Evolutionary conservation across 1,139 yeast species (phyloP).

Genomic region (Meyerozyma sp.): DNA sequence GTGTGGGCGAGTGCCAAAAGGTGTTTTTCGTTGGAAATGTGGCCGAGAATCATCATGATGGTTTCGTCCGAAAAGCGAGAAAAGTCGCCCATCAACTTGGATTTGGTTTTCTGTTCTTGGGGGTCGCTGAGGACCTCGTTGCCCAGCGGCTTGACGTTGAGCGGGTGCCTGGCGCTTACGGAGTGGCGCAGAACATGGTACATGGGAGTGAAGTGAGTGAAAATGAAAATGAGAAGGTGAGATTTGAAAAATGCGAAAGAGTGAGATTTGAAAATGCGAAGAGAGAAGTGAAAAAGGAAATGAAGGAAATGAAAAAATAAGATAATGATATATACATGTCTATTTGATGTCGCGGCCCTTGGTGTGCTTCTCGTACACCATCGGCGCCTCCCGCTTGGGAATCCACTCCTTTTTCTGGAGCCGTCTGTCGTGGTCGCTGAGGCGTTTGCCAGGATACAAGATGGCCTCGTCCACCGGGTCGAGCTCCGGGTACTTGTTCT

Average conservation of each 20-base stretch:
- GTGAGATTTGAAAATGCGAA: too few species aligned
- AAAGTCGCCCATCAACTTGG: slow-evolving; percentile 49
- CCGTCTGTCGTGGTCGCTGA: slow-evolving; percentile 39
- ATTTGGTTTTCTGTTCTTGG: slow-evolving; percentile 19
- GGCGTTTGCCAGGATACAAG: slow-evolving; percentile 67
- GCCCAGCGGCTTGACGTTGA: slow-evolving; percentile 72
- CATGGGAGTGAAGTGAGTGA: not conserved
- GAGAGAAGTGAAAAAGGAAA: too few species aligned
- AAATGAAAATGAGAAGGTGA: too few species aligned
- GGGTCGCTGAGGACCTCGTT: slow-evolving; percentile 35
- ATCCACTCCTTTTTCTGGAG: slow-evolving; percentile 59
- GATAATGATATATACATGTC: not conserved
- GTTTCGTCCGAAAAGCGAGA: slow-evolving; percentile 54
- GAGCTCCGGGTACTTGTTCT: slow-evolving; percentile 43
- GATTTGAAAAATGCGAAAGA: too few species aligned
- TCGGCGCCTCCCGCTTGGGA: slow-evolving; percentile 36
- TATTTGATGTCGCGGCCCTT: not conserved
- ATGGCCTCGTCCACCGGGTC: slow-evolving; percentile 60
- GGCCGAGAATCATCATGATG: slow-evolving; percentile 40
- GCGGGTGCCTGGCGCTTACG: slow-evolving; percentile 49
- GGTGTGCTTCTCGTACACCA: not conserved
- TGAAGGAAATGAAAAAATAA: too few species aligned
- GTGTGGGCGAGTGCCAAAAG: slow-evolving; percentile 49
- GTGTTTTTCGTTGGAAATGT: slow-evolving; percentile 39
- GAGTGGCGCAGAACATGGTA: slow-evolving; percentile 4